These are phyloP conservation scores for Suhomyces ambrosiae DNA, from an alignment of 1,139 yeast species.

Conservation along the genomic window DNA sequence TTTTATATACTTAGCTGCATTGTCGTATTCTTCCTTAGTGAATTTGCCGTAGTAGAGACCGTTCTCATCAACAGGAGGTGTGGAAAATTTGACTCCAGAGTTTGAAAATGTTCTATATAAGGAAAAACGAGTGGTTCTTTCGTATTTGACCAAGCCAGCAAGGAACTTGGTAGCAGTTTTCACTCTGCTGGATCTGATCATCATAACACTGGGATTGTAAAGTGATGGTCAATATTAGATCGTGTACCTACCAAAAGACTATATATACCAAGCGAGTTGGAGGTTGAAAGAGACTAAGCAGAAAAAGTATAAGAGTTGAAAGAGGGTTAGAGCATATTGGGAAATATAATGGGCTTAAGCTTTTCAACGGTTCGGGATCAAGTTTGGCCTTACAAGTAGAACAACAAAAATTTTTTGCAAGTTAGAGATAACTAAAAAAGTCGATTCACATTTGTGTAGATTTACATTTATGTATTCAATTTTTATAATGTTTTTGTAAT, in stretches of 20 bases:
- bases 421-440: not conserved
- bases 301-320: not conserved
- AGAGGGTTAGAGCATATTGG: not conserved
- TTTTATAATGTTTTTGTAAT: no score
- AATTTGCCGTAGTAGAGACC: slow-evolving; percentile 38
- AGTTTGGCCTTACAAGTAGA: no score
- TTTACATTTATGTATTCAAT: no score
- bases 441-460: no score
- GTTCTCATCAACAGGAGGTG: slow-evolving; percentile 25
- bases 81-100: not conserved
- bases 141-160: no score
- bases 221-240: not conserved
- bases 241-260: not conserved
- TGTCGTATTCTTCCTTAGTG: slow-evolving; percentile 44
- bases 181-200: no score
- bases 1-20: slow-evolving; percentile 38
- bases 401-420: not conserved
- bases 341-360: not conserved
- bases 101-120: not conserved
- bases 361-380: no score
- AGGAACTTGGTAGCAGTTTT: not conserved
- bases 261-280: no score
- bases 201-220: no score
- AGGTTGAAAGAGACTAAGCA: no score
- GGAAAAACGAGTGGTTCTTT: no score